These are phyloP conservation scores for Opeltia flavorubescens DNA, from an alignment of 495 filamentous ascomycete species.

Conservation along the genomic window DNA sequence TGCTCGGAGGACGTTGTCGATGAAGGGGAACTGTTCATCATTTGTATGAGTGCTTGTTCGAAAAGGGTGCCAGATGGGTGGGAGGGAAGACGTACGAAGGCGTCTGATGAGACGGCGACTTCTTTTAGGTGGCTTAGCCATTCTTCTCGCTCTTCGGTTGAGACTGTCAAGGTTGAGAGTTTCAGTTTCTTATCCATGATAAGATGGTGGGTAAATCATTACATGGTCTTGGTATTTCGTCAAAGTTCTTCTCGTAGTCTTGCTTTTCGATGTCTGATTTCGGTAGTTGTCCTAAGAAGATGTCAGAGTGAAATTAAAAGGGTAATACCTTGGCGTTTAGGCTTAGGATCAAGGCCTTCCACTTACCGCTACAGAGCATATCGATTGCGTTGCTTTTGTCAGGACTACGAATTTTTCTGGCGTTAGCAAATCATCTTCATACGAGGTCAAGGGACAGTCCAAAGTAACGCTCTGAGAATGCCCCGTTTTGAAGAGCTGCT, in stretches of 20 bases:
- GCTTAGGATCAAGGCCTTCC: too few species aligned
- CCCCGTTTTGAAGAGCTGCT: too few species aligned
- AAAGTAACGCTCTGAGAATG: too few species aligned
- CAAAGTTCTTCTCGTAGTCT: constrained; percentile 78
- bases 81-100: constrained; percentile 68
- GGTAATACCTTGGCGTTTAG: too few species aligned
- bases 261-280: constrained; percentile 67
- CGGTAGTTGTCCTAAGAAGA: constrained; percentile 71
- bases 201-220: too few species aligned
- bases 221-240: constrained; percentile 73
- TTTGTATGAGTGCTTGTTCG: constrained; percentile 6
- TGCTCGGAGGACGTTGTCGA: constrained; percentile 91
- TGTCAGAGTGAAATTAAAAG: too few species aligned
- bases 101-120: constrained; percentile 82
- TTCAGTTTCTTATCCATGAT: too few species aligned
- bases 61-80: neutral
- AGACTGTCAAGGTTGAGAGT: too few species aligned
- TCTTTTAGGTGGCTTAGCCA: constrained; percentile 71
- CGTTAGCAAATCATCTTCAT: too few species aligned
- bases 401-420: too few species aligned
- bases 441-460: too few species aligned
- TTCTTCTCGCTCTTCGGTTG: constrained; percentile 65
- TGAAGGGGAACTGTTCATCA: constrained; percentile 71
- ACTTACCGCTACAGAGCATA: constrained; percentile 78
- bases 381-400: constrained; percentile 99